Conservation (phyloP, 1,139 yeast species). For the Pichia sp. region DNA sequence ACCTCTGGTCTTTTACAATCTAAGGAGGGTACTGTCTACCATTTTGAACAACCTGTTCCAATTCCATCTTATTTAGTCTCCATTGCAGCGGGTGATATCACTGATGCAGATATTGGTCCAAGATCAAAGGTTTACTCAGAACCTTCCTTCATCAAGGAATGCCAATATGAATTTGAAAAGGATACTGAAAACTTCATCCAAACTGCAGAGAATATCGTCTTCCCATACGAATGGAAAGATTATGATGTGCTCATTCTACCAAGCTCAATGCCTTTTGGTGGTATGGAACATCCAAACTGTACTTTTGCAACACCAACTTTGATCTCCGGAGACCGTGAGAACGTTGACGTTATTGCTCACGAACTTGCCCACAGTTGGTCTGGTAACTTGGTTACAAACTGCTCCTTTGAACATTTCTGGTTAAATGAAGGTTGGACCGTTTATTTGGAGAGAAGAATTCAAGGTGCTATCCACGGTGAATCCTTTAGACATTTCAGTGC, state of each 20-base stretch:
- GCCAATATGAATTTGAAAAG: conserved; percentile 72
- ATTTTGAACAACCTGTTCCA: conserved; percentile 69
- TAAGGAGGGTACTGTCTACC: conserved; percentile 24
- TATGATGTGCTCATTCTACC: conserved; percentile 81
- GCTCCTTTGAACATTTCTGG: conserved; percentile 94
- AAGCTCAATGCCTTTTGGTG: conserved; percentile 85
- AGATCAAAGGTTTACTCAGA: conserved; percentile 79
- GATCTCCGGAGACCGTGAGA: conserved; percentile 78
- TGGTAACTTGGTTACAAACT: conserved; percentile 83
- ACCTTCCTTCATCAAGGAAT: conserved; percentile 58
- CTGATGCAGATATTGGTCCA: conserved; percentile 69
- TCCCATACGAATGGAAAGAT: conserved; percentile 78
- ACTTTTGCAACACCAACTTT: conserved; percentile 90
- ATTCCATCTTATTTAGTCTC: conserved; percentile 83
- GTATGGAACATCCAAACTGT: conserved; percentile 92
- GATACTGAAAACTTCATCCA: conserved; percentile 74
- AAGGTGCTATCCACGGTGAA: conserved; percentile 73
- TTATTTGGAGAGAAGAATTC: conserved; percentile 77
- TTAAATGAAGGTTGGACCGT: conserved; percentile 97
- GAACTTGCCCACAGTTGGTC: conserved; percentile 93
- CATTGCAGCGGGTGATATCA: conserved; percentile 77
- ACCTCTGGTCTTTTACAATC: conserved; percentile 54
- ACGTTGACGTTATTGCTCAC: conserved; percentile 85
- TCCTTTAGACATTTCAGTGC: conserved; percentile 71
- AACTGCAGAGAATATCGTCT: conserved; percentile 76